A percentile compares a stretch with the other conserved stretches of the same genome.
phyloP scores from a whole-genome alignment of 805 yeast species.

The Saccharomycopsis sp. region DNA sequence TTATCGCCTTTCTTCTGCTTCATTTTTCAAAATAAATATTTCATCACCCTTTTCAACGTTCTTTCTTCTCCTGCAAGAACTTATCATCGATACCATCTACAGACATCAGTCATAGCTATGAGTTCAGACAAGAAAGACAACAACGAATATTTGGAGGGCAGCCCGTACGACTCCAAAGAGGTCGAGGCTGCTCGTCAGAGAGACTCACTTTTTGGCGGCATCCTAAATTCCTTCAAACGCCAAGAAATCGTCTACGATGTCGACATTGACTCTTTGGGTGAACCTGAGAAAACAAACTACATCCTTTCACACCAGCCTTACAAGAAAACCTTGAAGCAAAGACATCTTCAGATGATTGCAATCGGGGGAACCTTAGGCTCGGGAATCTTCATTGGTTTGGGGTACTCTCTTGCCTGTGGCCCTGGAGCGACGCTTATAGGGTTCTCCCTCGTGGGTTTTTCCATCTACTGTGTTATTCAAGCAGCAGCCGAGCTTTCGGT shows the following conservation, averaged over 20 bases:
- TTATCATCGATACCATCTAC: too few species aligned
- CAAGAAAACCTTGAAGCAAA: constrained; percentile 42
- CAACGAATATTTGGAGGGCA: background rate
- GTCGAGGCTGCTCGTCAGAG: background rate
- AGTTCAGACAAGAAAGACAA: background rate
- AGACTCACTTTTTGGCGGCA: constrained; percentile 22
- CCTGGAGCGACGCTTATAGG: constrained; percentile 27
- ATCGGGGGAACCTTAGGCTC: constrained; percentile 69
- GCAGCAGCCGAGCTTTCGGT: constrained; percentile 29
- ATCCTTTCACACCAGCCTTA: constrained; percentile 42
- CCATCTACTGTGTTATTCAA: constrained; percentile 28
- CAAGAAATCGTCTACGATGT: constrained; percentile 18
- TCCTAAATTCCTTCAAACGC: constrained; percentile 24
- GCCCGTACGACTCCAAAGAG: background rate
- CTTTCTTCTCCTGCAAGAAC: background rate
- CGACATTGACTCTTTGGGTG: constrained; percentile 22
- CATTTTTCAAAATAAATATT: background rate
- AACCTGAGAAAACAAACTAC: constrained; percentile 24
- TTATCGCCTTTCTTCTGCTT: background rate
- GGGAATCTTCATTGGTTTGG: constrained; percentile 63
- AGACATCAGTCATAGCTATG: background rate
- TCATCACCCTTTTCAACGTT: background rate
- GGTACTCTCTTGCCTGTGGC: constrained; percentile 47
- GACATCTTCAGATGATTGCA: constrained; percentile 60
- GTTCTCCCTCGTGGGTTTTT: constrained; percentile 25